Evolutionary conservation across 2,329 filamentous ascomycete species (phyloP).

Genomic region (Colletotrichum godetiae): DNA sequence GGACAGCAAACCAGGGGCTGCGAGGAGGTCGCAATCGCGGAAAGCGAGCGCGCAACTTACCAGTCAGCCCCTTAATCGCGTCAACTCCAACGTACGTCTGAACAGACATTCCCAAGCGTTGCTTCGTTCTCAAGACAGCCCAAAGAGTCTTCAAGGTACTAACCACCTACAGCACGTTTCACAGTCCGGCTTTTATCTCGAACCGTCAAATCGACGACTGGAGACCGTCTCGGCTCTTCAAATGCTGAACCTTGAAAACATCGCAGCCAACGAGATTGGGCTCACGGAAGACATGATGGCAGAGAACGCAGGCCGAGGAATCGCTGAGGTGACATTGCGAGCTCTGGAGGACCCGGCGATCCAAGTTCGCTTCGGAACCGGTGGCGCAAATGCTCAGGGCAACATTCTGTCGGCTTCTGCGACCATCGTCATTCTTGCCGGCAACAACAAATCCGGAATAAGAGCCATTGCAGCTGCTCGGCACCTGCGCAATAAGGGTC

Average conservation of each 20-base stretch:
- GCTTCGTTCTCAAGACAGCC: constrained; percentile 29
- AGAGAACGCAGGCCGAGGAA: constrained; percentile 89
- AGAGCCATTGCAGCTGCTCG: constrained; percentile 87
- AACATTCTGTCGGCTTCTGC: constrained; percentile 40
- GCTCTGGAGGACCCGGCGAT: constrained; percentile 73
- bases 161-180: constrained; percentile 42
- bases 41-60: constrained; percentile 60
- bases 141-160: constrained; percentile 38
- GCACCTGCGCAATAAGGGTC: constrained; percentile 85
- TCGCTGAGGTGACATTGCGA: constrained; percentile 83
- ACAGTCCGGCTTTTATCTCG: constrained; percentile 62
- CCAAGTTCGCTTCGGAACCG: constrained; percentile 63
- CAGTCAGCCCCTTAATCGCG: constrained; percentile 56
- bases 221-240: constrained; percentile 79
- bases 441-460: constrained; percentile 92
- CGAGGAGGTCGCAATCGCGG: constrained; percentile 65
- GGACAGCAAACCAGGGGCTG: constrained; percentile 63
- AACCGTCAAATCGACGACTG: constrained; percentile 66
- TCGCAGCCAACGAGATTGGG: constrained; percentile 87
- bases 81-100: constrained; percentile 59
- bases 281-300: constrained; percentile 90
- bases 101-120: constrained; percentile 29
- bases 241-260: constrained; percentile 92
- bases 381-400: constrained; percentile 42
- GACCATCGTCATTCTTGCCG: constrained; percentile 81